Conservation (phyloP, 2,329 filamentous ascomycete species). For the Huntiella abstrusa region DNA sequence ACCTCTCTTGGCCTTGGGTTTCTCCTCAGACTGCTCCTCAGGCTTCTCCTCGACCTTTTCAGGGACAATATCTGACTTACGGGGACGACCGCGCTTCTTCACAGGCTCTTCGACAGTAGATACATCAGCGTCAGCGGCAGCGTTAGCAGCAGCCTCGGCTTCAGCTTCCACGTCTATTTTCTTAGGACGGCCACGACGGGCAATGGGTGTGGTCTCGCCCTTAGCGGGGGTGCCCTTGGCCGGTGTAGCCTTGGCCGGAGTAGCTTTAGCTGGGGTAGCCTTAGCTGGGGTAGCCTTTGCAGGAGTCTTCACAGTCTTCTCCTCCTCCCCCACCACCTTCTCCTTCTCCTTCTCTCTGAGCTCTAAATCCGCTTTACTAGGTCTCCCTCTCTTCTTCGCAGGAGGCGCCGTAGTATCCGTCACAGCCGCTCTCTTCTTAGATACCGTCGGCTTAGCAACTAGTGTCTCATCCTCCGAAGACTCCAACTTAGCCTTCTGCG, state of each 20-base stretch:
- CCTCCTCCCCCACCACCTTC: background rate
- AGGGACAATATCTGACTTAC: constrained; percentile 1
- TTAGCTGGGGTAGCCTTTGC: background rate
- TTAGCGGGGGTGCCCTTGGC: background rate
- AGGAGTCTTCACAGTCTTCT: background rate
- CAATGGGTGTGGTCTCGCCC: background rate
- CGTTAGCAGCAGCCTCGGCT: background rate
- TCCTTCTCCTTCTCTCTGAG: background rate
- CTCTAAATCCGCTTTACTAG: background rate
- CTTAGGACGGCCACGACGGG: background rate
- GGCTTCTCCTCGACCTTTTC: background rate
- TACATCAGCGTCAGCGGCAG: background rate
- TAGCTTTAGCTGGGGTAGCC: background rate
- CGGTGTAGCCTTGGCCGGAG: background rate
- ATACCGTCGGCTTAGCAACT: background rate
- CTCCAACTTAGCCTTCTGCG: background rate
- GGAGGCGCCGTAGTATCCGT: background rate
- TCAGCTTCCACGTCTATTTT: background rate
- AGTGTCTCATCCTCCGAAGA: background rate
- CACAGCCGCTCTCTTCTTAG: background rate
- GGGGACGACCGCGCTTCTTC: constrained; percentile 8
- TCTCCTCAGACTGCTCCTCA: background rate
- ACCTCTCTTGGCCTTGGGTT: constrained; percentile 1
- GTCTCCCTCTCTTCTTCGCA: background rate
- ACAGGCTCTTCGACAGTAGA: background rate